These are phyloP conservation scores for Solanum chacoense DNA, from an alignment of 305 asterid species.

Conservation along the genomic window DNA sequence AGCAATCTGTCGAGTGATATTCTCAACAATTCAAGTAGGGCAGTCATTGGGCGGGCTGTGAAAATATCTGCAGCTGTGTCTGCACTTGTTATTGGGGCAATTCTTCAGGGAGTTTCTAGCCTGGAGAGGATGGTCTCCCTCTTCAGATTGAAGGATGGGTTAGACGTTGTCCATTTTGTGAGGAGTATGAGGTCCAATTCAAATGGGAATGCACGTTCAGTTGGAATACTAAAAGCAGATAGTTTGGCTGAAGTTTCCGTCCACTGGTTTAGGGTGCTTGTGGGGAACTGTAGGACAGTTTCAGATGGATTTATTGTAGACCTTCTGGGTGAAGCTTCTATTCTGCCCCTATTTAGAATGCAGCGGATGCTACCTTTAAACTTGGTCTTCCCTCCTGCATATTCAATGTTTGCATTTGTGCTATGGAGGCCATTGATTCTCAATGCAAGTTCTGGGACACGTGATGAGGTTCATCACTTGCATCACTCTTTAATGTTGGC, in stretches of 20 bases:
- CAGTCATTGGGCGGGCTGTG: conserved; percentile 39
- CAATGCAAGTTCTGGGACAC: conserved; percentile 44
- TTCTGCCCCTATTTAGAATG: conserved; percentile 78
- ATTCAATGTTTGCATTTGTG: conserved; percentile 68
- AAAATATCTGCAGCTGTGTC: conserved; percentile 68
- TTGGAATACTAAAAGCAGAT: conserved; percentile 59
- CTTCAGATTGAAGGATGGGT: conserved; percentile 78
- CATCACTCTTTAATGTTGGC: conserved; percentile 46
- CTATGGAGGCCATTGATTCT: conserved; percentile 69
- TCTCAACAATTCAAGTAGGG: conserved; percentile 37
- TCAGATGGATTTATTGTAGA: conserved; percentile 80
- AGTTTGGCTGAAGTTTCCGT: conserved; percentile 70
- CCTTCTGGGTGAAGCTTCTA: conserved; percentile 89
- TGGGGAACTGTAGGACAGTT: conserved; percentile 90
- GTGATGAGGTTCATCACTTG: conserved; percentile 73
- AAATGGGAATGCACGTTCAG: conserved; percentile 75
- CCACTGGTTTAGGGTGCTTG: conserved; percentile 98
- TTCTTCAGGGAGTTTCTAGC: conserved; percentile 86
- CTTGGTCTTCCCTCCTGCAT: conserved; percentile 88
- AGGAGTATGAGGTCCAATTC: conserved; percentile 69
- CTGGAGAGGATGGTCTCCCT: conserved; percentile 89
- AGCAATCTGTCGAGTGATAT: conserved; percentile 40
- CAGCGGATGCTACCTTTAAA: conserved; percentile 61
- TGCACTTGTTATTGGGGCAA: conserved; percentile 78
- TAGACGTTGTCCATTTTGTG: conserved; percentile 67